Conservation (phyloP, 1,284 basidiomycete species). For the Moesziomyces sp. region DNA sequence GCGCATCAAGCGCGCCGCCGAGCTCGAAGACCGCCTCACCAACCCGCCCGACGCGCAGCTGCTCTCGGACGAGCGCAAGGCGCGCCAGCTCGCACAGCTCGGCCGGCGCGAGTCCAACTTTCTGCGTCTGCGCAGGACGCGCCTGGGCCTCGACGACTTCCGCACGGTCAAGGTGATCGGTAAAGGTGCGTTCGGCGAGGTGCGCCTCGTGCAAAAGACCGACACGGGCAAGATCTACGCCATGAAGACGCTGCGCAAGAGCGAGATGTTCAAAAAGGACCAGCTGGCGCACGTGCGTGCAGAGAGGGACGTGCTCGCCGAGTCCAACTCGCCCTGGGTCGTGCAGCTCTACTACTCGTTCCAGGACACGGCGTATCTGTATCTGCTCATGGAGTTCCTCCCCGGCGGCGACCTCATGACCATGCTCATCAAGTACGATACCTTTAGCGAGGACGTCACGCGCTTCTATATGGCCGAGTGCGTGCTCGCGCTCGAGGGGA, state of each 20-base stretch:
- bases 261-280: slow-evolving; percentile 99
- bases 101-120: slow-evolving; percentile 84
- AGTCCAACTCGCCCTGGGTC: slow-evolving; percentile 97
- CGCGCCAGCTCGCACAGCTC: slow-evolving; percentile 88
- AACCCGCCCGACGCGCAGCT: slow-evolving; percentile 58
- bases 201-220: slow-evolving; percentile 92
- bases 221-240: slow-evolving; percentile 98
- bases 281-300: slow-evolving; percentile 97
- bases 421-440: slow-evolving; percentile 99
- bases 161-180: slow-evolving; percentile 98
- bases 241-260: slow-evolving; percentile 98
- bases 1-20: slow-evolving; percentile 87
- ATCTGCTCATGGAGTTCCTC: slow-evolving; percentile 98
- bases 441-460: slow-evolving; percentile 97
- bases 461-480: slow-evolving; percentile 99
- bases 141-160: slow-evolving; percentile 93
- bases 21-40: slow-evolving; percentile 84
- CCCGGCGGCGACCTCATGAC: slow-evolving; percentile 97
- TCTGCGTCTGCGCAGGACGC: slow-evolving; percentile 87
- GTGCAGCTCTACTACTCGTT: slow-evolving; percentile 98
- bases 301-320: slow-evolving; percentile 96
- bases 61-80: slow-evolving; percentile 80
- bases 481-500: slow-evolving; percentile 95
- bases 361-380: slow-evolving; percentile 94
- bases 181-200: slow-evolving; percentile 98